Base-by-base conservation (phyloP, 2,329 filamentous ascomycete species). In the Biscogniauxia mediterranea region DNA sequence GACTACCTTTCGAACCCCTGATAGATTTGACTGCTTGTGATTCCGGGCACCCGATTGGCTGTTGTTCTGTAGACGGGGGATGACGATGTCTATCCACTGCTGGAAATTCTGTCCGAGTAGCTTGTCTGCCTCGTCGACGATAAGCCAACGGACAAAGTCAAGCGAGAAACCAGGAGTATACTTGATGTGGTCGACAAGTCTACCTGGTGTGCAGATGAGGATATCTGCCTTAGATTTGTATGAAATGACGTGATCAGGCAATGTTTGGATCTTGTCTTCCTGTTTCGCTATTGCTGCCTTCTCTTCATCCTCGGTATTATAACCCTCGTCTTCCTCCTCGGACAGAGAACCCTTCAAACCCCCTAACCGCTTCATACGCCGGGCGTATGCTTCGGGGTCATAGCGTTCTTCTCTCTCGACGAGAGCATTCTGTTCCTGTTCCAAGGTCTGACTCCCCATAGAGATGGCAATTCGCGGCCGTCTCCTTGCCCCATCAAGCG, bases 121-220 rank as follows among this genome's bases (percentile, higher is more conserved):
- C 72, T 95, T 92, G 75, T 98, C 94, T 11, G 94, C 95, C 77
- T 98, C 94, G 70, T 98, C 94, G 53, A 97, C 90, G 2, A 97
- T 86, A 0, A 98, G 81, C 93, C 93, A 98, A 63, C 91, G 86
- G 4, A 97, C 81, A 71, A 90, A 83, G 60, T 90, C 85, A 21
- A 98, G 80, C 0, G 83, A 85, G 73, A 98, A 97, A 0, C 92
- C 93, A 2, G 86, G 85, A 0, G 94, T 98, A 62, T 89, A 88
- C 65, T 89, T 89, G 56, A 97, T 83, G 75, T 98, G 94, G 69
- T 98, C 94, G 3, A 98, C 92, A 0, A 98, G 84, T 64, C 94
- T 87, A 62, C 95, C 95, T 0, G 94, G 94, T 0, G 94, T 98
- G 74, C 92, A 95, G 56, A 97, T 90, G 25, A 99, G 82, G 38